Conservation (phyloP, 345 rosid genomes). For the Boechera stricta region DNA sequence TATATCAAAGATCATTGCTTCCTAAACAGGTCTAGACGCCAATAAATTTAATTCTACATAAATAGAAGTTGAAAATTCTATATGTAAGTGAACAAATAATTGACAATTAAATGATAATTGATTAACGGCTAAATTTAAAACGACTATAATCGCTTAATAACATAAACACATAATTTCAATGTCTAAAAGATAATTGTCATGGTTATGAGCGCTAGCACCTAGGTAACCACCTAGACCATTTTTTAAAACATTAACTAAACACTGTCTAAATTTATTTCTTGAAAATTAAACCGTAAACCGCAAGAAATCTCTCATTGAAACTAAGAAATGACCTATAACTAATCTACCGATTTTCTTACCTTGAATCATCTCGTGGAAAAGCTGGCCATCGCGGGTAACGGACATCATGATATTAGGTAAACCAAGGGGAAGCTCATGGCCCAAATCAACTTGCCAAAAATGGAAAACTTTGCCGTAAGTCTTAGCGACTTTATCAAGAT, state of each 20-base stretch:
- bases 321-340: neutral
- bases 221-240: neutral
- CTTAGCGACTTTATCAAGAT: constrained; percentile 68
- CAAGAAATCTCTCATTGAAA: neutral
- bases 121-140: neutral
- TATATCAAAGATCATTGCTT: neutral
- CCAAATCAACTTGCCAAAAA: constrained; percentile 89
- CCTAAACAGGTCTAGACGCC: neutral
- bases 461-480: constrained; percentile 79
- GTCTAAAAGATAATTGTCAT: neutral
- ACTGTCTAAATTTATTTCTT: neutral
- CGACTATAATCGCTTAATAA: neutral
- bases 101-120: neutral
- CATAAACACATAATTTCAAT: neutral
- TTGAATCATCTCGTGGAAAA: constrained; percentile 54
- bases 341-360: constrained; percentile 34
- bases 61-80: neutral
- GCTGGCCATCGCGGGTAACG: constrained; percentile 72
- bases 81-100: neutral
- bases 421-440: constrained; percentile 75
- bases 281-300: neutral
- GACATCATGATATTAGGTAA: constrained; percentile 81
- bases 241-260: neutral
- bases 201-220: neutral
- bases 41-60: neutral